A percentile compares a stretch with the other conserved stretches of the same genome.
Conservation (phyloP, 345 rosid genomes). For the Aurinia saxatilis region DNA sequence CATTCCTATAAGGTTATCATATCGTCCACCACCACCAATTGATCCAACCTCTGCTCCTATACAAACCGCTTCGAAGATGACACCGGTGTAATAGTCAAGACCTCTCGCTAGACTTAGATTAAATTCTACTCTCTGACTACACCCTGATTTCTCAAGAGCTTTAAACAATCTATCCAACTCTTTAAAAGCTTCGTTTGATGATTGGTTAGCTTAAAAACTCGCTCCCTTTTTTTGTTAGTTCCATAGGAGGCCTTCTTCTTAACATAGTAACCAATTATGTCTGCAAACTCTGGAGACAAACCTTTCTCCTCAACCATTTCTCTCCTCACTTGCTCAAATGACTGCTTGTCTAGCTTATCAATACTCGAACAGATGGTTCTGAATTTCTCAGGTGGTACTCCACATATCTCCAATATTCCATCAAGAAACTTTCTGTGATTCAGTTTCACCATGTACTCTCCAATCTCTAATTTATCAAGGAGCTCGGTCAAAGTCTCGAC, state of each 20-base stretch:
- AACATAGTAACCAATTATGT: constrained; percentile 69
- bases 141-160: constrained; percentile 70
- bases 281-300: constrained; percentile 56
- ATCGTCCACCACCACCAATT: constrained; percentile 91
- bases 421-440: constrained; percentile 87
- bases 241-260: constrained; percentile 73
- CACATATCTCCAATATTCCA: constrained; percentile 95
- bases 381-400: constrained; percentile 87
- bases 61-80: constrained; percentile 86
- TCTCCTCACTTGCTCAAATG: constrained; percentile 75
- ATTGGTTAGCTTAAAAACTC: constrained; percentile 46
- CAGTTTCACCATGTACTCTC: constrained; percentile 87
- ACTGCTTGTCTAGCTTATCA: constrained; percentile 84
- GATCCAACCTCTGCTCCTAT: constrained; percentile 92
- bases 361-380: constrained; percentile 91
- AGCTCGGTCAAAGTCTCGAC: constrained; percentile 68
- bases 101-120: constrained; percentile 98
- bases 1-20: constrained; percentile 88
- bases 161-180: constrained; percentile 74
- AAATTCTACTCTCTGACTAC: constrained; percentile 70
- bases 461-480: constrained; percentile 71
- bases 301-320: constrained; percentile 98
- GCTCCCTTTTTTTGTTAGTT: constrained; percentile 51
- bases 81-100: constrained; percentile 95
- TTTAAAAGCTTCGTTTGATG: constrained; percentile 59